These are phyloP conservation scores for Sherardia arvensis DNA, from an alignment of 257 asterid species.

Conservation along the genomic window DNA sequence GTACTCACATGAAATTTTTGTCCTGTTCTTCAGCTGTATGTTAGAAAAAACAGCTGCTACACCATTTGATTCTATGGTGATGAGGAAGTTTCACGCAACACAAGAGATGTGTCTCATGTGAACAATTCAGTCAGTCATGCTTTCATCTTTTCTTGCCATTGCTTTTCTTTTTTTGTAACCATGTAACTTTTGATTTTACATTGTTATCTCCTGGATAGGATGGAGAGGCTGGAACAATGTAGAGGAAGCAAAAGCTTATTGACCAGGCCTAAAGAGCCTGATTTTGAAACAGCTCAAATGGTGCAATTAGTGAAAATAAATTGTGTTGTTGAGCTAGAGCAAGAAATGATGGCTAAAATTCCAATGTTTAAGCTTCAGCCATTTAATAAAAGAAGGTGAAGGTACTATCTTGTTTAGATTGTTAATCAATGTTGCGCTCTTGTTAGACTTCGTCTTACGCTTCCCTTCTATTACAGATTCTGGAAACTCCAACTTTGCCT, in stretches of 20 bases:
- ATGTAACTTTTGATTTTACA: neutral
- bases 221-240: conserved; percentile 16
- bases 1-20: neutral
- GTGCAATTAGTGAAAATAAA: conserved; percentile 57
- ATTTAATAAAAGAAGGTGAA: conserved; percentile 63
- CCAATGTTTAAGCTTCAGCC: conserved; percentile 93
- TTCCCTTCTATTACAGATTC: conserved; percentile 34
- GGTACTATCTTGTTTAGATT: conserved; percentile 27
- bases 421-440: neutral
- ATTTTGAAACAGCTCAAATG: conserved; percentile 80
- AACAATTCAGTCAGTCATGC: conserved; percentile 30
- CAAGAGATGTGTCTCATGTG: conserved; percentile 50
- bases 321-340: conserved; percentile 79
- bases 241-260: conserved; percentile 57
- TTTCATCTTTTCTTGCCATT: neutral
- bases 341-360: conserved; percentile 86
- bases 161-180: neutral
- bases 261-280: conserved; percentile 90
- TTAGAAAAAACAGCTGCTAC: conserved; percentile 60
- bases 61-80: conserved; percentile 85
- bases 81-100: conserved; percentile 74
- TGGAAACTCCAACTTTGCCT: conserved; percentile 54
- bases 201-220: conserved; percentile 13
- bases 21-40: conserved; percentile 44
- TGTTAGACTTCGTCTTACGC: neutral